A percentile compares a stretch with the other conserved stretches of the same genome.
Evolutionary conservation across 2,329 filamentous ascomycete species (phyloP).

Genomic region (Geosmithia putterillii): DNA sequence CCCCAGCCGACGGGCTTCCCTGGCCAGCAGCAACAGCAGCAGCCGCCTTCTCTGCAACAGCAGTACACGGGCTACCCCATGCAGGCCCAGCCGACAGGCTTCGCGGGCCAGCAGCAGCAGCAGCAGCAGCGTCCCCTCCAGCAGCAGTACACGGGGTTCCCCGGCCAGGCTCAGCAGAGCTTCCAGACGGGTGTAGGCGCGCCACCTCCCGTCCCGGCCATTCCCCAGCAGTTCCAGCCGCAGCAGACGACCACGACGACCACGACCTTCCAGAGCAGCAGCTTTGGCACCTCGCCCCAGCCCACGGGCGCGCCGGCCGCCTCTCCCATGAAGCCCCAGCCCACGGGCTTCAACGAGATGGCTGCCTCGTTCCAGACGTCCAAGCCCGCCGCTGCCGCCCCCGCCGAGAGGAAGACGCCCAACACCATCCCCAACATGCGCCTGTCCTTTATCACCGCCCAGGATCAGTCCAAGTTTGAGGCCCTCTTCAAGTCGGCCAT

Average conservation of each 20-base stretch:
- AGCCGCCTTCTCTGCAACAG: slow-evolving; percentile 47
- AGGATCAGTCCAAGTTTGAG: slow-evolving; percentile 94
- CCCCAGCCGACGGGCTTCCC: slow-evolving; percentile 49
- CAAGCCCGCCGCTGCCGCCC: slow-evolving; percentile 28
- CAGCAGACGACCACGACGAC: slow-evolving; percentile 18
- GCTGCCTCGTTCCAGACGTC: slow-evolving; percentile 51
- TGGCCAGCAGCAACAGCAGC: slow-evolving; percentile 46
- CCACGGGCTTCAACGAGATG: slow-evolving; percentile 55
- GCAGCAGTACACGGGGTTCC: slow-evolving; percentile 58
- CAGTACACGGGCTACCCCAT: slow-evolving; percentile 50
- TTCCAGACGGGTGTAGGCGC: slow-evolving; percentile 48
- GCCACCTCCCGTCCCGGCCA: slow-evolving; percentile 45
- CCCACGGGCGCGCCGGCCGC: slow-evolving; percentile 30
- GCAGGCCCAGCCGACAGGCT: slow-evolving; percentile 31
- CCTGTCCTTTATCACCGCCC: slow-evolving; percentile 88
- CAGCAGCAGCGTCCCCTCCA: slow-evolving; percentile 46
- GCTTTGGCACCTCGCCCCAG: slow-evolving; percentile 36
- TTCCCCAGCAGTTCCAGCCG: slow-evolving; percentile 46
- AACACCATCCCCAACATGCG: slow-evolving; percentile 88
- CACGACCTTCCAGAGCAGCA: slow-evolving; percentile 24
- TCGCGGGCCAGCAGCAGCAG: slow-evolving; percentile 36
- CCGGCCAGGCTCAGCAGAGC: slow-evolving; percentile 39
- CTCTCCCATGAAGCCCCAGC: slow-evolving; percentile 50
- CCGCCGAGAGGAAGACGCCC: slow-evolving; percentile 36
- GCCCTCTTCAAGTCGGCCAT: slow-evolving; percentile 94